phyloP scores from a whole-genome alignment of 2,329 filamentous ascomycete species.

The Cercospora nicotianae region DNA sequence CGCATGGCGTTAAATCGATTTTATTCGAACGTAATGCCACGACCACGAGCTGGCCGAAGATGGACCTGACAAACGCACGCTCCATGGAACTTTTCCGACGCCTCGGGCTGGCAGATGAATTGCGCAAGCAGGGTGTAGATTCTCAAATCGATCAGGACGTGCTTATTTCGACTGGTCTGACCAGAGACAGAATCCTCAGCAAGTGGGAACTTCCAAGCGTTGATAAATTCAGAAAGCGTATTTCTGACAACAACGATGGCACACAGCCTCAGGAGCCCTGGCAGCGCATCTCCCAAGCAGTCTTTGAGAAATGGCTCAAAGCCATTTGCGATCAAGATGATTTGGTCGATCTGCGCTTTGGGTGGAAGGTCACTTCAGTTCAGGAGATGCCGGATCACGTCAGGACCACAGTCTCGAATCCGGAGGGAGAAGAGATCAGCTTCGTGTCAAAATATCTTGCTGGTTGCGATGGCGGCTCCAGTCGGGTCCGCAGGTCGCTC shows the following conservation, averaged over 20 bases:
- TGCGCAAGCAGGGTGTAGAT: not conserved
- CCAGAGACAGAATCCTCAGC: not conserved
- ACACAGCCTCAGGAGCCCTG: not conserved
- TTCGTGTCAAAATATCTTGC: not conserved
- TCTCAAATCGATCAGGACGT: not conserved
- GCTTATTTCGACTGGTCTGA: not conserved
- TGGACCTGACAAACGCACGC: not conserved
- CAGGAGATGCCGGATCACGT: not conserved
- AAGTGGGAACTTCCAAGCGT: not conserved
- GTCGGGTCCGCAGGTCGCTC: not conserved
- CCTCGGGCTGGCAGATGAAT: not conserved
- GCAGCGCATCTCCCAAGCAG: not conserved
- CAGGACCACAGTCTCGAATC: not conserved
- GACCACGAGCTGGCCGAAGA: not conserved
- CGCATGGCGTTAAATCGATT: not conserved
- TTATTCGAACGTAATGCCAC: not conserved
- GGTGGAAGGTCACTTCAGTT: not conserved
- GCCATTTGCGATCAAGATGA: not conserved
- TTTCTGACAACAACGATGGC: not conserved
- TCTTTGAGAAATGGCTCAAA: not conserved
- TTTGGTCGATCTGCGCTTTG: not conserved
- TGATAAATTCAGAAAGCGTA: not conserved
- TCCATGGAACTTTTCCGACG: not conserved
- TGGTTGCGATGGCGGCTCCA: not conserved
- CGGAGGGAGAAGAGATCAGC: not conserved